These are phyloP conservation scores for Paracamarosporium sp. DNA, from an alignment of 2,329 filamentous ascomycete genomes.

Conservation along the genomic window DNA sequence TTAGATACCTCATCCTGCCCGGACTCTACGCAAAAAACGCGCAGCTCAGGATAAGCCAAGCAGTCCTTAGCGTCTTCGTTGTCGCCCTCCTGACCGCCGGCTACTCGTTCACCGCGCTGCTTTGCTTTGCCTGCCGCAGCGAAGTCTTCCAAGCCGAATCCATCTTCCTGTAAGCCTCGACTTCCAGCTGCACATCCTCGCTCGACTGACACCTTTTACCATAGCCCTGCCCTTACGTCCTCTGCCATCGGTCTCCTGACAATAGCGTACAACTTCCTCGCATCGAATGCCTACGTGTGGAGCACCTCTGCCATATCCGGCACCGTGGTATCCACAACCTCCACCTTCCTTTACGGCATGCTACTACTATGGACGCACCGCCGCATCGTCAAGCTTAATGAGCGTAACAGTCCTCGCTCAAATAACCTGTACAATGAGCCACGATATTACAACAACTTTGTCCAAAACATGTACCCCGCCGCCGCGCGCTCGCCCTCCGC, in stretches of 20 bases:
- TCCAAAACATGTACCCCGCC: conserved; percentile 55
- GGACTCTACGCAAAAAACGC: conserved; percentile 52
- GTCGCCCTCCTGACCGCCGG: conserved; percentile 56
- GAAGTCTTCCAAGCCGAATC: conserved; percentile 55
- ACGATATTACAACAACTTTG: conserved; percentile 53
- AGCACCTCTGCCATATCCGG: conserved; percentile 52
- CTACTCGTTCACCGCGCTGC: conserved; percentile 55
- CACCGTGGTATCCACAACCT: conserved; percentile 48
- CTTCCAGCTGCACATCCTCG: background rate
- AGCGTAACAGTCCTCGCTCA: conserved; percentile 23
- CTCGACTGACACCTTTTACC: conserved; percentile 20
- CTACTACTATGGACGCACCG: conserved; percentile 53
- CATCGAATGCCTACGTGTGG: conserved; percentile 51
- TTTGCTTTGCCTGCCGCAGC: conserved; percentile 56
- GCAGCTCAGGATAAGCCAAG: conserved; percentile 48
- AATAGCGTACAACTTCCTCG: conserved; percentile 56
- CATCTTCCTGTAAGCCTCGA: conserved; percentile 51
- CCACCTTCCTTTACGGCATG: conserved; percentile 50
- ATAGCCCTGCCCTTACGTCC: conserved; percentile 49
- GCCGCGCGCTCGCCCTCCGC: conserved; percentile 31
- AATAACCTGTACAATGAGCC: conserved; percentile 42
- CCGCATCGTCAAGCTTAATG: conserved; percentile 43
- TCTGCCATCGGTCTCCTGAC: conserved; percentile 57
- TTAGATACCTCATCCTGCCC: conserved; percentile 57
- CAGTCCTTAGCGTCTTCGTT: conserved; percentile 53